These are phyloP conservation scores for Gymnopus androsaceus DNA, from an alignment of 1,284 basidiomycete genomes.

Conservation along the genomic window DNA sequence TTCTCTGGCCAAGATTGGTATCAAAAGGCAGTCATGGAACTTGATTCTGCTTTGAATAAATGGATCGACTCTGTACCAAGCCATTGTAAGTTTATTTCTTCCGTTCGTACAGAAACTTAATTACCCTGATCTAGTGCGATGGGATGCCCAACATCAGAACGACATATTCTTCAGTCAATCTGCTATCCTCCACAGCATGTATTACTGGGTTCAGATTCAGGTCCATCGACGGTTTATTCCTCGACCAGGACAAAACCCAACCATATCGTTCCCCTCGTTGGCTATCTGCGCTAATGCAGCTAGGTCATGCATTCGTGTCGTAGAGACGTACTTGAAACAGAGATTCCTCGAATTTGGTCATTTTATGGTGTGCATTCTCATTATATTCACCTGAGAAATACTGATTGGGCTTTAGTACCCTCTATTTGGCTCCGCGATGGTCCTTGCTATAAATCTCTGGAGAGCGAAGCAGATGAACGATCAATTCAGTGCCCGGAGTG, in stretches of 20 bases:
- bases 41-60: background rate
- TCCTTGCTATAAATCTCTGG: slow-evolving; percentile 4
- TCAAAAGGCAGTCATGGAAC: slow-evolving; percentile 35
- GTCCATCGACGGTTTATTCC: slow-evolving; percentile 57
- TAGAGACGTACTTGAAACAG: slow-evolving; percentile 18
- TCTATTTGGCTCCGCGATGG: slow-evolving; percentile 1
- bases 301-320: slow-evolving; percentile 27
- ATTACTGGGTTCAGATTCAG: too few relatives aligned
- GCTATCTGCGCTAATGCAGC: slow-evolving; percentile 36
- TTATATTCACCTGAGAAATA: background rate
- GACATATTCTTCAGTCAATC: slow-evolving; percentile 54
- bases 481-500: background rate
- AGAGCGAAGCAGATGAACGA: background rate
- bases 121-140: slow-evolving; percentile 37
- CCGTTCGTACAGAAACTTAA: too few relatives aligned
- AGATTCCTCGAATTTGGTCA: slow-evolving; percentile 22
- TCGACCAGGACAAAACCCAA: slow-evolving; percentile 41
- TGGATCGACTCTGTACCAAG: background rate
- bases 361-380: slow-evolving; percentile 19
- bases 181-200: slow-evolving; percentile 48
- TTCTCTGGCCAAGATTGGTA: slow-evolving; percentile 38
- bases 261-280: slow-evolving; percentile 29
- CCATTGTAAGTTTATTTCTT: background rate
- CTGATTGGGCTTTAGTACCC: background rate
- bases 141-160: slow-evolving; percentile 52